phyloP scores from a whole-genome alignment of 2,329 filamentous ascomycete species.

The Lasiodiplodia citricola region DNA sequence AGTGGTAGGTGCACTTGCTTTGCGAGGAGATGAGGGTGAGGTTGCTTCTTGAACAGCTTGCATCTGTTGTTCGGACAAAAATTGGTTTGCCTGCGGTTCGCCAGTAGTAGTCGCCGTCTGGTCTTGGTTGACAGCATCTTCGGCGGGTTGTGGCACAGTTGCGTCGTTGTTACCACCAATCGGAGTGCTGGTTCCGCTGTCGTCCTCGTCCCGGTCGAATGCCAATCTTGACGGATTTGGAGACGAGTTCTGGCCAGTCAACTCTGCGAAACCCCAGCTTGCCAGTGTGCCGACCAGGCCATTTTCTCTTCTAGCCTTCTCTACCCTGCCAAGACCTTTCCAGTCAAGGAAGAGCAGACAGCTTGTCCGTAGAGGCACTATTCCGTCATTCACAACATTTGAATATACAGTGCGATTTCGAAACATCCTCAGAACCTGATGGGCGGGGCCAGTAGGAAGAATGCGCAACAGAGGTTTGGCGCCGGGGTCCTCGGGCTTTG shows the following conservation, averaged over 20 bases:
- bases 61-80: constrained; percentile 35
- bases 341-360: constrained; percentile 97
- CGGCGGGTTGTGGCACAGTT: constrained; percentile 73
- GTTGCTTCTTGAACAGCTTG: constrained; percentile 45
- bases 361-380: constrained; percentile 92
- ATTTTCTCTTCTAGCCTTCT: constrained; percentile 91
- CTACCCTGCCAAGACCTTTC: constrained; percentile 89
- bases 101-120: constrained; percentile 54
- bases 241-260: constrained; percentile 71
- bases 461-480: constrained; percentile 90
- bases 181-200: constrained; percentile 30
- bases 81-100: constrained; percentile 40
- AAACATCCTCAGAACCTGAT: constrained; percentile 85
- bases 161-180: constrained; percentile 41
- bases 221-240: constrained; percentile 58
- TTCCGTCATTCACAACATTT: constrained; percentile 97
- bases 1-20: constrained; percentile 5
- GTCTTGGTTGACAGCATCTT: constrained; percentile 70
- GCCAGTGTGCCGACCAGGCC: constrained; percentile 91
- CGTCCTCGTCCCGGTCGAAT: constrained; percentile 33
- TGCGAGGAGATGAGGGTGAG: constrained; percentile 21
- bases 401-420: constrained; percentile 91
- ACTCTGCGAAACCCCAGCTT: constrained; percentile 91
- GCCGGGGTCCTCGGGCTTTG: constrained; percentile 69
- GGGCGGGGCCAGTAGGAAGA: constrained; percentile 87